These are phyloP conservation scores for Leonotis leonurus DNA, from an alignment of 257 asterid species.

Conservation along the genomic window DNA sequence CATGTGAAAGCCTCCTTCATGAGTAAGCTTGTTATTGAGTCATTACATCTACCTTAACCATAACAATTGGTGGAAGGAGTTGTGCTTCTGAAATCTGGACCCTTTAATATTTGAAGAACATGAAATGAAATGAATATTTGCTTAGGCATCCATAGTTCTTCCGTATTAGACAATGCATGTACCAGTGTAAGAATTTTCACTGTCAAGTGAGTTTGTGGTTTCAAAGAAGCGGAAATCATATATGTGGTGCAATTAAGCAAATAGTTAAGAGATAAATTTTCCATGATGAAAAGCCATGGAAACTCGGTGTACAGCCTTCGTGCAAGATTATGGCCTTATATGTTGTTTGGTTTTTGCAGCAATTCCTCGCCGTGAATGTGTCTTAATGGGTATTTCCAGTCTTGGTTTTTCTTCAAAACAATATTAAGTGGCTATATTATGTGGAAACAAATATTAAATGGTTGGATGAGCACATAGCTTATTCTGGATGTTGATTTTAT, in stretches of 20 bases:
- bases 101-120: too few relatives aligned
- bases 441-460: neutral
- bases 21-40: constrained; percentile 68
- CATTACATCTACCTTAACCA: constrained; percentile 34
- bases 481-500: too few relatives aligned
- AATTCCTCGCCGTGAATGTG: neutral
- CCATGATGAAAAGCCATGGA: neutral
- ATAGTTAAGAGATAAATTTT: neutral
- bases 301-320: too few relatives aligned
- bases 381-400: neutral
- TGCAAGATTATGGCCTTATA: neutral
- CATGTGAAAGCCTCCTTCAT: constrained; percentile 62
- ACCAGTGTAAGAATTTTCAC: neutral
- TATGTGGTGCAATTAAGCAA: neutral
- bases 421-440: neutral
- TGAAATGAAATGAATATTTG: neutral
- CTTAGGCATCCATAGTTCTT: neutral
- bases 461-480: neutral
- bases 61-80: constrained; percentile 21
- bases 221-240: neutral
- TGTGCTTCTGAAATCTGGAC: constrained; percentile 4
- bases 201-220: too few relatives aligned
- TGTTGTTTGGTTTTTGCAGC: neutral
- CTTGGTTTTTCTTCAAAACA: neutral
- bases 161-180: neutral